Evolutionary conservation across 805 yeast genomes (phyloP).

Genomic region (Candida wancherniae): DNA sequence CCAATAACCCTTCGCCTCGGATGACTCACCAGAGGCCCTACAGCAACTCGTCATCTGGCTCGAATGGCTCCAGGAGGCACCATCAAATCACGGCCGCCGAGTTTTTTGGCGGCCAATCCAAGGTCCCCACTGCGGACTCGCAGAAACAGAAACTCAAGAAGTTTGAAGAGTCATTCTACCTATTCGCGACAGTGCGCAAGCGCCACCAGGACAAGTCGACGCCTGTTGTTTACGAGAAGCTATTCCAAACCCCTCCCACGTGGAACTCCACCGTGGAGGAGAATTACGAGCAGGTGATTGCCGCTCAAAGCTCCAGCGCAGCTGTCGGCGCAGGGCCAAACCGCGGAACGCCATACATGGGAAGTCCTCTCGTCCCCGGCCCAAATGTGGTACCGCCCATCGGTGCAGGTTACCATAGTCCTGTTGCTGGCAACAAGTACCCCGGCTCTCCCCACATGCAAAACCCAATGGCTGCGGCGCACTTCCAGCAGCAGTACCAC

Average conservation of each 20-base stretch:
- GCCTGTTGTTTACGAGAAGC: constrained; percentile 46
- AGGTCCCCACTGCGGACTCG: constrained; percentile 34
- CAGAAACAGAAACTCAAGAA: constrained; percentile 32
- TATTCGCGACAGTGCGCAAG: constrained; percentile 45
- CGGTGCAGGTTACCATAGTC: constrained; percentile 15
- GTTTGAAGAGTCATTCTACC: constrained; percentile 45
- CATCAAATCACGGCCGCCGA: constrained; percentile 38
- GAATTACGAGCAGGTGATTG: constrained; percentile 50
- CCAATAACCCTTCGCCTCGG: constrained; percentile 33
- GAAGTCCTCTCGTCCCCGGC: constrained; percentile 25
- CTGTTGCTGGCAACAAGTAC: constrained; percentile 12
- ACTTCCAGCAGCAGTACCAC: constrained; percentile 33
- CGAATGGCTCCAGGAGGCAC: constrained; percentile 24
- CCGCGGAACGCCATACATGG: constrained; percentile 24
- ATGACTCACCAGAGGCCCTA: constrained; percentile 29
- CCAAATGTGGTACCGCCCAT: constrained; percentile 19
- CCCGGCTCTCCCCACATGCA: constrained; percentile 30
- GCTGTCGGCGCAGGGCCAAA: constrained; percentile 15
- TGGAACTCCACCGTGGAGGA: constrained; percentile 62
- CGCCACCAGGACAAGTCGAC: constrained; percentile 18
- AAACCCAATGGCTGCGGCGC: constrained; percentile 27
- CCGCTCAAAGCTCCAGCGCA: constrained; percentile 23
- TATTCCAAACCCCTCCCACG: constrained; percentile 72
- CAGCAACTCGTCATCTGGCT: constrained; percentile 16
- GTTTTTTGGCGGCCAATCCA: constrained; percentile 37